Conservation (phyloP, 2,329 filamentous ascomycete genomes). For the Aspergillus fijiensis region DNA sequence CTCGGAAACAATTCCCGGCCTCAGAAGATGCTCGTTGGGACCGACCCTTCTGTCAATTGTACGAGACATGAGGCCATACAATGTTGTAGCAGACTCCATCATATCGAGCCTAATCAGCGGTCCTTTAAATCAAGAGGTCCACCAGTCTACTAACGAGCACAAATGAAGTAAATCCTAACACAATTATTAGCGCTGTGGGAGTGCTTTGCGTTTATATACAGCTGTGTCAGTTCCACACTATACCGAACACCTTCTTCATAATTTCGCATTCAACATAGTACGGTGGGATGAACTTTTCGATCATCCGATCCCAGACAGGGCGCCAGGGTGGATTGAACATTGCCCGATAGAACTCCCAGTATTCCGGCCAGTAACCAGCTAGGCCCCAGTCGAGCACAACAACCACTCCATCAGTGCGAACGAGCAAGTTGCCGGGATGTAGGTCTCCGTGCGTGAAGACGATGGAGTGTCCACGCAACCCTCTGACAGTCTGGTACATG, state of each 20-base stretch:
- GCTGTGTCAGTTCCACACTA: conserved; percentile 9
- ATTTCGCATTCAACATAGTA: conserved; percentile 20
- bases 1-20: too few relatives aligned
- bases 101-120: too few relatives aligned
- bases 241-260: conserved; percentile 14
- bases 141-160: too few relatives aligned
- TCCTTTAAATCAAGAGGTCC: too few relatives aligned
- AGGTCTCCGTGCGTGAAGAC: conserved; percentile 17
- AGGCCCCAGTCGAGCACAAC: conserved; percentile 30
- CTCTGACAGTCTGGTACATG: conserved; percentile 18
- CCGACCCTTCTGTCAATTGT: too few relatives aligned
- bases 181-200: too few relatives aligned
- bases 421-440: conserved; percentile 27
- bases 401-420: conserved; percentile 21
- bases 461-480: conserved; percentile 17
- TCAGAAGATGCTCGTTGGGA: too few relatives aligned
- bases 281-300: conserved; percentile 23
- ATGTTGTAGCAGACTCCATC: too few relatives aligned
- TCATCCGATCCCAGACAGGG: conserved; percentile 19
- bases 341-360: conserved; percentile 25
- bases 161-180: too few relatives aligned
- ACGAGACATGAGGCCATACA: too few relatives aligned
- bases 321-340: conserved; percentile 12
- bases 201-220: too few relatives aligned
- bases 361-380: conserved; percentile 26